These are phyloP conservation scores for Discostella stelligeroides DNA, from an alignment of 108 stramenopile species.

Conservation along the genomic window DNA sequence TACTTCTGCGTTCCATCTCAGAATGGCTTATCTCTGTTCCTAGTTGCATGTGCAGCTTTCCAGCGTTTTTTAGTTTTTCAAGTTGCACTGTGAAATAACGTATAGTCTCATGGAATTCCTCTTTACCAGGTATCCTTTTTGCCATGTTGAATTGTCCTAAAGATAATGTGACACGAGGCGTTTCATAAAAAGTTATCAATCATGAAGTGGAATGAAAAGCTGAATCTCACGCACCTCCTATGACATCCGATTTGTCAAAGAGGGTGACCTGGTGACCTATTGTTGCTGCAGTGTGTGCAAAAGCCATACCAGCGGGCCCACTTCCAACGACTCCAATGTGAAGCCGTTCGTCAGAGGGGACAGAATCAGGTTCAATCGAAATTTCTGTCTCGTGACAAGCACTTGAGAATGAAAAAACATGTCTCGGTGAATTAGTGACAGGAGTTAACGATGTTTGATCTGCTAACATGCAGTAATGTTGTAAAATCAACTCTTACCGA, in stretches of 20 bases:
- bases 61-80: conserved; percentile 43
- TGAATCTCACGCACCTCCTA: conserved; percentile 55
- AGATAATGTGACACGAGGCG: no score
- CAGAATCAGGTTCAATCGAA: conserved; percentile 37
- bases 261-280: conserved; percentile 91
- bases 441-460: neutral
- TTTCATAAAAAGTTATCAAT: no score
- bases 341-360: conserved; percentile 52
- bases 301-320: conserved; percentile 96
- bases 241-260: conserved; percentile 78
- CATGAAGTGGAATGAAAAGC: neutral
- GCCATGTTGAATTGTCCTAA: conserved; percentile 96
- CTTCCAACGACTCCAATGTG: conserved; percentile 95
- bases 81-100: conserved; percentile 83
- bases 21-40: conserved; percentile 55
- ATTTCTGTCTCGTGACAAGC: conserved; percentile 95
- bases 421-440: neutral
- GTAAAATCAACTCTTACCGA: conserved; percentile 8
- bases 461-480: neutral
- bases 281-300: conserved; percentile 80
- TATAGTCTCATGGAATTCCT: conserved; percentile 98
- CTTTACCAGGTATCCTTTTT: conserved; percentile 96
- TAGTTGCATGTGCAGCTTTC: conserved; percentile 50
- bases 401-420: neutral
- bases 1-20: conserved; percentile 54